Evolutionary conservation across 805 yeast genomes (phyloP), one percentile per base, ranked within the genome.

Genomic region (Starmerella potacharoeniae): DNA sequence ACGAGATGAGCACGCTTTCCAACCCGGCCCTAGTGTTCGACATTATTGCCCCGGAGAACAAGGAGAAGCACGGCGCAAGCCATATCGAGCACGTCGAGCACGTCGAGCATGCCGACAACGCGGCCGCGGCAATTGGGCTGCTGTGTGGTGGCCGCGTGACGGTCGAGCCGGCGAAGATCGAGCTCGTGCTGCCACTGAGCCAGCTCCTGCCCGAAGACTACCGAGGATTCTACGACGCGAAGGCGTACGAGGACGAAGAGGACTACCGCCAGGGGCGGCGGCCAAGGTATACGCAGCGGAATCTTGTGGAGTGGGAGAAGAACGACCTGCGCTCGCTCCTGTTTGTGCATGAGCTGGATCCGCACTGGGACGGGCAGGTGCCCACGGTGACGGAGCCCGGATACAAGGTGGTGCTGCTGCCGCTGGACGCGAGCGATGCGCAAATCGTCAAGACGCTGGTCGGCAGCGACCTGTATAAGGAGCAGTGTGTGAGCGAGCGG

Each of bases 321-420:
- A 46, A 46, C 40, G 49, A 46, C 16, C 4, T 46, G 7, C 49
- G 49, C 5, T 46, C 49, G 30, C 40, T 46, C 8, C 49, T 46
- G 36, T 22, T 46, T 34, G 39, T 46, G n/a, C 49, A 46, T 13
- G 39, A 46, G 40, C 37, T 46, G 7, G n/a, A 34, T 17, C 40
- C 39, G 29, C 30, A n/a, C 5, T 46, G 49, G 49, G 49, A 46
- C 28, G 40, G 40, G 8, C 37, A 33, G 16, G n/a, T 46, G 13
- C 49, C 49, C 5, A 16, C 34, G 10, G 49, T 46, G 8, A 14
- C 10, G 9, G 49, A 46, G n/a, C 29, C 29, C 8, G 49, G 49
- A 16, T 46, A 10, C 40, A 14, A 13, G 10, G 40, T 46, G 39
- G 40, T 17, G 4, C n/a, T 46, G 31, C 49, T 46, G 8, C 40